These are phyloP conservation scores for Bipolaris gigantea DNA, from an alignment of 2,329 filamentous ascomycete genomes.

Conservation along the genomic window DNA sequence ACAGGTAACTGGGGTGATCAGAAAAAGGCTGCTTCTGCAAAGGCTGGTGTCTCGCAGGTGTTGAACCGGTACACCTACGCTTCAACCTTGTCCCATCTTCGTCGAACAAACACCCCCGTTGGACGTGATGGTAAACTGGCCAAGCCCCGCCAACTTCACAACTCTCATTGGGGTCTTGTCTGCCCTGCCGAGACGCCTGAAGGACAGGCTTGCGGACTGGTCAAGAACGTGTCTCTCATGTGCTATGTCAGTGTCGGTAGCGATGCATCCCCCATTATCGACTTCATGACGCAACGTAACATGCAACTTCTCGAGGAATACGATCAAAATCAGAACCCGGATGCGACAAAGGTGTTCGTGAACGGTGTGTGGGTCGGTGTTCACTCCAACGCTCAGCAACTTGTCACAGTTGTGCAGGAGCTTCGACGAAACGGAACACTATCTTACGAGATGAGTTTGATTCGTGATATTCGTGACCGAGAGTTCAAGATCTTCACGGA, in stretches of 20 bases:
- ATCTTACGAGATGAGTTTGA: conserved; percentile 88
- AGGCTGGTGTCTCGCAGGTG: conserved; percentile 96
- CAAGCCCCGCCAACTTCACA: conserved; percentile 96
- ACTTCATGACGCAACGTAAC: conserved; percentile 93
- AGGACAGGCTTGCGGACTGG: conserved; percentile 95
- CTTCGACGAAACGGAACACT: conserved; percentile 81
- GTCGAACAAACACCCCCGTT: conserved; percentile 96
- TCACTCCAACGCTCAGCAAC: conserved; percentile 81
- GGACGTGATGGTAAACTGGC: conserved; percentile 97
- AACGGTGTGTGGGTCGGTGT: conserved; percentile 98
- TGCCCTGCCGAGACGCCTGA: conserved; percentile 97
- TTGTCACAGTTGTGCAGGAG: conserved; percentile 77
- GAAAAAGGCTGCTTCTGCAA: conserved; percentile 94
- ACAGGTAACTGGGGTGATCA: conserved; percentile 99
- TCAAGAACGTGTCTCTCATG: conserved; percentile 98
- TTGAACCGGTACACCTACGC: conserved; percentile 97
- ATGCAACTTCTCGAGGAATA: conserved; percentile 99
- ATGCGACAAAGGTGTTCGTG: conserved; percentile 96
- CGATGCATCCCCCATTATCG: conserved; percentile 83
- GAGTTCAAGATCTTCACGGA: conserved; percentile 99
- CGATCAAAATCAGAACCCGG: conserved; percentile 65
- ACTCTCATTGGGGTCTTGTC: conserved; percentile 97
- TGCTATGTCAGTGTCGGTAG: conserved; percentile 97
- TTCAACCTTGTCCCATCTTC: conserved; percentile 93
- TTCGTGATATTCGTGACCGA: conserved; percentile 93